phyloP scores from a whole-genome alignment of 164 flowering plant species.

The Berberis thunbergii region DNA sequence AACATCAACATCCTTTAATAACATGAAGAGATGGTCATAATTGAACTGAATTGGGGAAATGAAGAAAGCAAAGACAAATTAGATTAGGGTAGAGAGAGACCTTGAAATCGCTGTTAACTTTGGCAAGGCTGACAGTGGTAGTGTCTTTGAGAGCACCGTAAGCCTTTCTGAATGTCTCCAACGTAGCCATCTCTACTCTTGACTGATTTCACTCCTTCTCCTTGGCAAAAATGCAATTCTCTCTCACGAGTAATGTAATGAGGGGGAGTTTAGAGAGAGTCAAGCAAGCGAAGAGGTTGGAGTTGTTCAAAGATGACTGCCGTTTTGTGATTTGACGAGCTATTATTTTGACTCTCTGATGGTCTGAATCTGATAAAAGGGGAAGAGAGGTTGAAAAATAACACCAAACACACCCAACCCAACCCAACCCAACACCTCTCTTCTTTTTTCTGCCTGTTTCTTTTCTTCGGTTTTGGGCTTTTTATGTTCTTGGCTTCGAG shows the following conservation, averaged over 20 bases:
- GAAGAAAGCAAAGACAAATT: not conserved
- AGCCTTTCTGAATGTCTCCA: conserved; percentile 69
- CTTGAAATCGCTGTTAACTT: conserved; percentile 86
- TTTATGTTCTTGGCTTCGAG: too few relatives aligned
- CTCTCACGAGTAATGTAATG: not conserved
- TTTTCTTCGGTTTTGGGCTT: too few relatives aligned
- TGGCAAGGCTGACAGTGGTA: conserved; percentile 83
- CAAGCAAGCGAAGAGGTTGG: too few relatives aligned
- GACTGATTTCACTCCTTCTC: not conserved
- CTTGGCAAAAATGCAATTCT: not conserved
- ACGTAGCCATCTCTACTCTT: conserved; percentile 49
- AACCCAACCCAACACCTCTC: too few relatives aligned
- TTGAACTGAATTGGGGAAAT: not conserved
- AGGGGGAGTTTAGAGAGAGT: too few relatives aligned
- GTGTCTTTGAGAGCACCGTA: conserved; percentile 88
- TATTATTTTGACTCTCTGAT: too few relatives aligned
- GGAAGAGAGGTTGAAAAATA: too few relatives aligned
- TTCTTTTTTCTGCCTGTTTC: too few relatives aligned
- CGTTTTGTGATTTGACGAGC: too few relatives aligned
- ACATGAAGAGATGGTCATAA: not conserved
- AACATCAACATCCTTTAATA: conserved; percentile 76
- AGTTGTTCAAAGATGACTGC: too few relatives aligned
- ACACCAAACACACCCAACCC: too few relatives aligned
- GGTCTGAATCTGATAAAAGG: too few relatives aligned
- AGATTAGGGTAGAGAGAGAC: conserved; percentile 18